phyloP scores from a whole-genome alignment of 2,329 filamentous ascomycete species.

The Pezicula neosporulosa region DNA sequence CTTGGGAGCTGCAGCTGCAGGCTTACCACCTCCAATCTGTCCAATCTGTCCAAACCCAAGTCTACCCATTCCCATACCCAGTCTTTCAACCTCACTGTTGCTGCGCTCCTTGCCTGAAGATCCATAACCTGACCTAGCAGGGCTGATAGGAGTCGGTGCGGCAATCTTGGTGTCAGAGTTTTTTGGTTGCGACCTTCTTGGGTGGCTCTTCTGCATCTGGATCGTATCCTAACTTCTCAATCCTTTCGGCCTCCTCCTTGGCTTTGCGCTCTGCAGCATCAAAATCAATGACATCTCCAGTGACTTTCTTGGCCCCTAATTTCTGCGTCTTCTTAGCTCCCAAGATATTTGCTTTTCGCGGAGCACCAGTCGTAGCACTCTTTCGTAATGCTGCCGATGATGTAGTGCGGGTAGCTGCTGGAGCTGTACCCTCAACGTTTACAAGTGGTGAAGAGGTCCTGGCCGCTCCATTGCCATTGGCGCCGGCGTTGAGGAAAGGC shows the following conservation, averaged over 20 bases:
- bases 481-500: constrained; percentile 77
- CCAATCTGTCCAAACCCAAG: constrained; percentile 87
- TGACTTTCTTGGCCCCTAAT: constrained; percentile 90
- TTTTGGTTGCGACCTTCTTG: constrained; percentile 37
- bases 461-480: constrained; percentile 62
- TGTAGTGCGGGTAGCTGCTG: constrained; percentile 67
- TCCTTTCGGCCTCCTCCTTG: constrained; percentile 94
- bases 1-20: constrained; percentile 60
- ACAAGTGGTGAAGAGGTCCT: constrained; percentile 81
- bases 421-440: constrained; percentile 53
- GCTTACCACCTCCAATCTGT: constrained; percentile 66
- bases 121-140: constrained; percentile 58
- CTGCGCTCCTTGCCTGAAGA: constrained; percentile 58
- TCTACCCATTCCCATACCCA: constrained; percentile 81
- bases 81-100: constrained; percentile 77
- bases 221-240: constrained; percentile 93
- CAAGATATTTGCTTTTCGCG: constrained; percentile 82
- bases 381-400: constrained; percentile 83
- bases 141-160: constrained; percentile 71
- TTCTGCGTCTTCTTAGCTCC: constrained; percentile 80
- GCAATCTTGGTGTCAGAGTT: constrained; percentile 49
- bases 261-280: constrained; percentile 97
- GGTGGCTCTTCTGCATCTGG: constrained; percentile 72
- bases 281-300: constrained; percentile 81
- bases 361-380: constrained; percentile 55